Percentiles rank a stretch among this genome's conserved stretches.
Evolutionary conservation across 2,329 filamentous ascomycete genomes (phyloP).

Genomic region (Diaporthe sp.): DNA sequence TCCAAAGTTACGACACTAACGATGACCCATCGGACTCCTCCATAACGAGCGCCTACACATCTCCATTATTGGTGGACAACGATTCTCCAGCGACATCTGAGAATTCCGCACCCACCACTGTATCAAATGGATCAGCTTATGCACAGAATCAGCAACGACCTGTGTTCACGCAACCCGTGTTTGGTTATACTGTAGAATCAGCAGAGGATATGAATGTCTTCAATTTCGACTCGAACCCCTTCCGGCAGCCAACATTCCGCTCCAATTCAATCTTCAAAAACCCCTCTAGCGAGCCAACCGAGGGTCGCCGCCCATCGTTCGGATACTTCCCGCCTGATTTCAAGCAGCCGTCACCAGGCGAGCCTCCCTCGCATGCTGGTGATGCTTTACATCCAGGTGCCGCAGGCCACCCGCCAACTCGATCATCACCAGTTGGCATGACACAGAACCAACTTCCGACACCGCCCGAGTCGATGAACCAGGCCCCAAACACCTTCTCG

Average conservation of each 20-base stretch:
- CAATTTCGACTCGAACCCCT: conserved; percentile 53
- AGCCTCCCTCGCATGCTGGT: conserved; percentile 47
- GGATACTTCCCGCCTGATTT: conserved; percentile 73
- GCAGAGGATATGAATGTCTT: conserved; percentile 62
- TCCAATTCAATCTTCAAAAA: conserved; percentile 75
- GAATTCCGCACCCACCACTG: conserved; percentile 48
- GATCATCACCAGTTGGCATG: conserved; percentile 33
- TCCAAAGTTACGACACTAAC: conserved; percentile 84
- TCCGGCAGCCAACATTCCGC: conserved; percentile 66
- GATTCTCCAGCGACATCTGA: conserved; percentile 58
- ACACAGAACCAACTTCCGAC: conserved; percentile 48
- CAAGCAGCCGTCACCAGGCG: conserved; percentile 44
- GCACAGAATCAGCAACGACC: conserved; percentile 46
- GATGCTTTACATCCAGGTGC: conserved; percentile 48
- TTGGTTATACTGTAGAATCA: conserved; percentile 69
- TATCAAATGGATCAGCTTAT: conserved; percentile 39
- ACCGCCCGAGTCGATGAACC: conserved; percentile 53
- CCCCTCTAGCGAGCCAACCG: conserved; percentile 63
- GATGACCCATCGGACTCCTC: conserved; percentile 52
- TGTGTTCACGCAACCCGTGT: conserved; percentile 63
- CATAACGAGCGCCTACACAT: conserved; percentile 50
- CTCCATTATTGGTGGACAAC: conserved; percentile 60
- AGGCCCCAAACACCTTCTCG: conserved; percentile 49
- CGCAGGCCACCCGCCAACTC: conserved; percentile 37
- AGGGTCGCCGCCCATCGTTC: conserved; percentile 55